A percentile compares a stretch with the other conserved stretches of the same genome.
phyloP scores from a whole-genome alignment of 257 asterid species.

The Perilla frutescens region DNA sequence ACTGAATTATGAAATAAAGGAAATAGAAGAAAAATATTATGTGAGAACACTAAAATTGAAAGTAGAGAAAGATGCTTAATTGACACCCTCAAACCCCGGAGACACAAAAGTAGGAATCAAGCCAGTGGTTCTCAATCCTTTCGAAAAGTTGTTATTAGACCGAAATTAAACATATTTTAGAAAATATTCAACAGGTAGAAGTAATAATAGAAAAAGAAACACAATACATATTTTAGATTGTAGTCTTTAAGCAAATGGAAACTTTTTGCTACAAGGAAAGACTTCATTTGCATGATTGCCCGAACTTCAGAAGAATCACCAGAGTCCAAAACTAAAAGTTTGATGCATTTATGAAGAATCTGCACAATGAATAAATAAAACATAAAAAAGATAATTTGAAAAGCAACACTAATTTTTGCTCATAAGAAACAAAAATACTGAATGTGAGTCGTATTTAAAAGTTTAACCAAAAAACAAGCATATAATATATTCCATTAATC shows the following conservation, averaged over 20 bases:
- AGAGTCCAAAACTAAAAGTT: constrained; percentile 89
- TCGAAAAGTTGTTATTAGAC: constrained; percentile 48
- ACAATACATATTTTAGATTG: constrained; percentile 65
- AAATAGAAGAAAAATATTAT: constrained; percentile 27
- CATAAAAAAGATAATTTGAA: constrained; percentile 51
- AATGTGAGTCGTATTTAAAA: constrained; percentile 31
- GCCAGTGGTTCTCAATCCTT: constrained; percentile 47
- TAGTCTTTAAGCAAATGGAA: constrained; percentile 63
- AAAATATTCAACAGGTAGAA: constrained; percentile 53
- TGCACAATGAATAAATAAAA: constrained; percentile 83
- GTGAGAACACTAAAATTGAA: constrained; percentile 27
- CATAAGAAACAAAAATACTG: constrained; percentile 33
- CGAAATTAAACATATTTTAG: constrained; percentile 56
- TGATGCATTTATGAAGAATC: constrained; percentile 90
- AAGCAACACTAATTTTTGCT: constrained; percentile 37
- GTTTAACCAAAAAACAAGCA: constrained; percentile 16
- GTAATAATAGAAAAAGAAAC: constrained; percentile 41
- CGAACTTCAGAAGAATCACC: constrained; percentile 98
- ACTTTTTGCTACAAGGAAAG: constrained; percentile 76
- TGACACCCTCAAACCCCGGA: constrained; percentile 41
- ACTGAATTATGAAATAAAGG: constrained; percentile 21
- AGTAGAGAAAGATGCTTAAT: constrained; percentile 35
- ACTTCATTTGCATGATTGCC: constrained; percentile 85
- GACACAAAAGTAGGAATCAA: constrained; percentile 35
- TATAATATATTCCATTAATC: constrained; percentile 1